Base-by-base conservation (phyloP, 441 rosid species). In the Syzygium syzygioides region DNA sequence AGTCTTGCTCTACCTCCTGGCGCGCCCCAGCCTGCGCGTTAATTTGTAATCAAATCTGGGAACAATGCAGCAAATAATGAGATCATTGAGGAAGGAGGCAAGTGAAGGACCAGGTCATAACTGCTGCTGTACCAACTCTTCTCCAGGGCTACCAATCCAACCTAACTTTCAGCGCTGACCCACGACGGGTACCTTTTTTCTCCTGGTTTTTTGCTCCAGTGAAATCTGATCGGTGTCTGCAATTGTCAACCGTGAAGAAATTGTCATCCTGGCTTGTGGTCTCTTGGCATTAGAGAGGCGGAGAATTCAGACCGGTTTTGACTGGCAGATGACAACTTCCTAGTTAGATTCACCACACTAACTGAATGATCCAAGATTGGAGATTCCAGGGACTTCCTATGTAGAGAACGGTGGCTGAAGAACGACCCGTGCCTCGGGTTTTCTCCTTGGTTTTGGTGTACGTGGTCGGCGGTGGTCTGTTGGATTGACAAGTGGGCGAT, bases 111-210 rank as follows among this genome's bases (percentile, higher is more conserved):
- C 52, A 45, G 53, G 60, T 23, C 79, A 76, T 30, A 83, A n/a
- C 66, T 90, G 87, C 90, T 79, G 86, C 90, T 90, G 90, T 90
- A 91, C 90, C 91, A 48, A 34, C 34, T 55, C 66, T 30, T n/a
- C n/a, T 37, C 88, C 57, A 76, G 54, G 93, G 88, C 94, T 89
- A 91, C 95, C 90, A 64, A 90, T 93, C 95, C 92, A 88, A 93
- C 95, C 96, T 91, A 93, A 91, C 94, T 89, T 92, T 93, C 95
- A 91, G 83, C 52, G 37, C 83, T 23, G 28, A 34, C 79, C 79
- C 79, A 9, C 25, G 79, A 76, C 83, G 17, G 1, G 52, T 25
- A 20, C n/a, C 0, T 6, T 20, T 23, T 68, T 5, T 23, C 23
- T 23, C 79, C 52, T 71, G 17, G 83, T 41, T 76, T 41, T 76